phyloP scores from a whole-genome alignment of 2,329 filamentous ascomycete genomes.

The Sporothrix globosa region DNA sequence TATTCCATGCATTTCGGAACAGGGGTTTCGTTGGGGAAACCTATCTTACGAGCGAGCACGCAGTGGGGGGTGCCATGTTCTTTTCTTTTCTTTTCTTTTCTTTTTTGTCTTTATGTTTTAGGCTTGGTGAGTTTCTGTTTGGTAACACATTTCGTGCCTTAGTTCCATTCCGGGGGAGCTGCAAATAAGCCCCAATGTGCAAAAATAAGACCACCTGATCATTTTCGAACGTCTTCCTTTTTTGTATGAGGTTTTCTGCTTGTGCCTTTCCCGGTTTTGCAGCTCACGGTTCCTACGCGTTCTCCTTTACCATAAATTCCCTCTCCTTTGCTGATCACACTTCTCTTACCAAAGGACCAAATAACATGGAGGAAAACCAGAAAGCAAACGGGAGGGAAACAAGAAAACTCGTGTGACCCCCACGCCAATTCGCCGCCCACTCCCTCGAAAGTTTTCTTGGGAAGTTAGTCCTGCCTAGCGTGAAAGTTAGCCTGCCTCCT shows the following conservation, averaged over 20 bases:
- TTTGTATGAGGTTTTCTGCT: not conserved
- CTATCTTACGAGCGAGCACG: not conserved
- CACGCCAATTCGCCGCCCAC: constrained; percentile 19
- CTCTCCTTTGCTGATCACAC: not conserved
- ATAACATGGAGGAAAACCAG: not conserved
- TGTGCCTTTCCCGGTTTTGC: not conserved
- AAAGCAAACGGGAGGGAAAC: not conserved
- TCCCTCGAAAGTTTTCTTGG: constrained; percentile 2
- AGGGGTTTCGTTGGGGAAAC: not conserved
- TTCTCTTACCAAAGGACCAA: not conserved
- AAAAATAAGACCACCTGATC: constrained; percentile 16
- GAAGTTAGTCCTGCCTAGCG: constrained; percentile 23
- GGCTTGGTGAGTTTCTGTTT: constrained; percentile 4
- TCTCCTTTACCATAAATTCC: not conserved
- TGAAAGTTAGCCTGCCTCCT: constrained; percentile 10
- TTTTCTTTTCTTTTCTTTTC: too few species aligned
- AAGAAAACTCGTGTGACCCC: constrained; percentile 20
- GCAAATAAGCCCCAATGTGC: constrained; percentile 1
- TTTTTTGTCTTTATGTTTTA: not conserved
- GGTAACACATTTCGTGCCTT: constrained; percentile 18
- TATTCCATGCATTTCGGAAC: not conserved
- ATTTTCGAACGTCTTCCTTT: not conserved
- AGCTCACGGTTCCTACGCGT: not conserved
- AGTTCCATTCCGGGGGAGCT: not conserved
- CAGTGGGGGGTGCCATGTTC: not conserved